Percentiles rank a stretch among this genome's conserved stretches.
phyloP scores from a whole-genome alignment of 2,329 filamentous ascomycete species.

The Botryosphaeria dothidea region DNA sequence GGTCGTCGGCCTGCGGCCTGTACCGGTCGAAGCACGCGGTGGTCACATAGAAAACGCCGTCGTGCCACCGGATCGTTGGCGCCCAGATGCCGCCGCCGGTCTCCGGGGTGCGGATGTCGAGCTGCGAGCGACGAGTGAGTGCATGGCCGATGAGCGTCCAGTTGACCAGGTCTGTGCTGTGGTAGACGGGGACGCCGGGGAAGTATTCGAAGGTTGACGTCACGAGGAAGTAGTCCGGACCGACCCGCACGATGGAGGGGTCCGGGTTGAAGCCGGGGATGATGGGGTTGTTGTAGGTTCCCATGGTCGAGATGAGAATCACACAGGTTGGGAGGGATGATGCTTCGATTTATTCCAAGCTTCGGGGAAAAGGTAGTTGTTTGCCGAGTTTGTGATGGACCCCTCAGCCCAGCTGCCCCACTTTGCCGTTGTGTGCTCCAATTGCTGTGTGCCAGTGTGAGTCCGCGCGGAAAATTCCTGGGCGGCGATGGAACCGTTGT shows the following conservation, averaged over 20 bases:
- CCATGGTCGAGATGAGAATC: not conserved
- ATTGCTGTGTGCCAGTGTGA: too few species aligned
- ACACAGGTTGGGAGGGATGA: not conserved
- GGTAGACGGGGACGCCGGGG: slow-evolving; percentile 62
- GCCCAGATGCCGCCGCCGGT: slow-evolving; percentile 55
- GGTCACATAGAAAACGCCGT: slow-evolving; percentile 49
- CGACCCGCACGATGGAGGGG: slow-evolving; percentile 56
- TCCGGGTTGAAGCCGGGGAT: slow-evolving; percentile 64
- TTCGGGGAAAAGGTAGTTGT: not conserved
- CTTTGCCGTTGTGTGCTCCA: not conserved
- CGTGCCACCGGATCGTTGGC: slow-evolving; percentile 49
- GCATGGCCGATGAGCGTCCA: slow-evolving; percentile 58
- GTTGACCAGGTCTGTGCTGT: slow-evolving; percentile 54
- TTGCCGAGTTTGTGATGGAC: not conserved
- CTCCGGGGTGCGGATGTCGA: slow-evolving; percentile 40
- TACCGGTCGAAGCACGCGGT: slow-evolving; percentile 49
- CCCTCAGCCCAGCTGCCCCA: not conserved
- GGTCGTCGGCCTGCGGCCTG: slow-evolving; percentile 45
- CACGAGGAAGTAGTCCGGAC: slow-evolving; percentile 57
- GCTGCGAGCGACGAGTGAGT: slow-evolving; percentile 52
- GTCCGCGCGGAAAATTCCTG: too few species aligned
- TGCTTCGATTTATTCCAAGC: not conserved
- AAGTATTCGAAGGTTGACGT: slow-evolving; percentile 66
- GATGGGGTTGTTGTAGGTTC: slow-evolving; percentile 48
- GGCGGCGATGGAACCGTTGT: too few species aligned